Evolutionary conservation across 31 red algal species (phyloP).

Genomic region (Bonnemaisonia californica): DNA sequence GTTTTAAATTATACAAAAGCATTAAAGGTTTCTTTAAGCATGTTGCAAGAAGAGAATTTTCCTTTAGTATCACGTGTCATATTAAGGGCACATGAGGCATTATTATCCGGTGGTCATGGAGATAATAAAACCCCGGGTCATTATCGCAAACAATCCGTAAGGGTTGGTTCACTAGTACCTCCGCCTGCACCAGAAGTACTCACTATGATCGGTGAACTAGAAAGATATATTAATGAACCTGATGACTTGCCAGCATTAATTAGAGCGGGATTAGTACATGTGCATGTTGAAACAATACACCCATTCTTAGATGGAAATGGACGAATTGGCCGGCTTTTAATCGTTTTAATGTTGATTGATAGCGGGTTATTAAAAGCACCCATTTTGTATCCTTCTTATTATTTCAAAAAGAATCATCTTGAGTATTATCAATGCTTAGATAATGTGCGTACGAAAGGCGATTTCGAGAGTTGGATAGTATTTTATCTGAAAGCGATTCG

Average conservation of each 20-base stretch:
- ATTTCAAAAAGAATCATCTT: too few species aligned
- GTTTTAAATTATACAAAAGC: too few species aligned
- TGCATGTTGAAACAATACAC: slow-evolving; percentile 23
- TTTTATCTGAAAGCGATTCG: too few species aligned
- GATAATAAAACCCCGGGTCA: background rate
- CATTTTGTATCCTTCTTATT: slow-evolving; percentile 10
- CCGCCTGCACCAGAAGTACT: slow-evolving; percentile 14
- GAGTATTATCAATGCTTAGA: too few species aligned
- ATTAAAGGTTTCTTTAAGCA: too few species aligned
- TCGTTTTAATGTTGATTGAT: background rate
- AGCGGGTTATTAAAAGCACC: background rate
- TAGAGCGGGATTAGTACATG: slow-evolving; percentile 4
- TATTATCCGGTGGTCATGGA: slow-evolving; percentile 15
- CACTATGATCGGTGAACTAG: background rate
- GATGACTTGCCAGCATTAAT: slow-evolving; percentile 12
- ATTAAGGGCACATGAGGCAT: background rate
- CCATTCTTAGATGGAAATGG: slow-evolving; percentile 29
- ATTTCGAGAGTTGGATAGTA: too few species aligned
- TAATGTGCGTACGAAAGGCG: too few species aligned
- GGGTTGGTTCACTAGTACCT: background rate
- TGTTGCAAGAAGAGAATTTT: too few species aligned
- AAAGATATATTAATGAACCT: background rate
- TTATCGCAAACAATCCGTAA: too few species aligned
- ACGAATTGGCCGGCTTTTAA: slow-evolving; percentile 9
- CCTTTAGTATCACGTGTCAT: too few species aligned